These are phyloP conservation scores for Aspergillus uvarum DNA, from an alignment of 2,329 filamentous ascomycete genomes.

Conservation along the genomic window DNA sequence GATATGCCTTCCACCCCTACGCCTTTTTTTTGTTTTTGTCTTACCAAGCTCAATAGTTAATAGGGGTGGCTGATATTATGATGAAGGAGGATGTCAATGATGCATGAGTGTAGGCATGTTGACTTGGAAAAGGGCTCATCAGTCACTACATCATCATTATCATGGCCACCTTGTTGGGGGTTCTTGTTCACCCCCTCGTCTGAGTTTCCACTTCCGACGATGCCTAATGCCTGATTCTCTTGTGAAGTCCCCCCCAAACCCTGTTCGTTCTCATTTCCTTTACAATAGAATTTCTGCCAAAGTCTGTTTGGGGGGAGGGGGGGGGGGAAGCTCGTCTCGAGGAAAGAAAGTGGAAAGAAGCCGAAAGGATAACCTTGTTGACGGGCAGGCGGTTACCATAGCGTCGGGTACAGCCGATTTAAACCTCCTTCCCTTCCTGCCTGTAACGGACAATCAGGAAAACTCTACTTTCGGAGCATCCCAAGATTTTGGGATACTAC, in stretches of 20 bases:
- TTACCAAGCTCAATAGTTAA: not conserved
- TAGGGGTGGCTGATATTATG: constrained; percentile 8
- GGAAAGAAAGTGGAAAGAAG: not conserved
- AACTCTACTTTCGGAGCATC: too few species aligned
- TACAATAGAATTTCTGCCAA: not conserved
- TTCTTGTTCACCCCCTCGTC: not conserved
- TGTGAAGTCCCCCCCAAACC: not conserved
- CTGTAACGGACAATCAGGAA: not conserved
- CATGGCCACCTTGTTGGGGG: not conserved
- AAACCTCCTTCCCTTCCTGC: constrained; percentile 3
- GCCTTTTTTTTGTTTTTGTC: not conserved
- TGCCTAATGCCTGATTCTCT: not conserved
- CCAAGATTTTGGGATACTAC: too few species aligned
- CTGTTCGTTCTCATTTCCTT: not conserved
- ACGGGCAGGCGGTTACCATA: constrained; percentile 9
- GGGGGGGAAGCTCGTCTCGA: not conserved
- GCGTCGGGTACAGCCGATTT: constrained; percentile 12
- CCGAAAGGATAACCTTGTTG: not conserved
- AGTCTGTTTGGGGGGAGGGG: not conserved
- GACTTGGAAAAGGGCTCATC: not conserved
- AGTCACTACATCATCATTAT: not conserved
- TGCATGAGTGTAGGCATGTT: not conserved
- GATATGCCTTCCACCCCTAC: not conserved
- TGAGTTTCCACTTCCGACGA: not conserved
- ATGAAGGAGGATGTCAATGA: not conserved